Conservation (phyloP, 345 rosid species). For the Arabis alpina region DNA sequence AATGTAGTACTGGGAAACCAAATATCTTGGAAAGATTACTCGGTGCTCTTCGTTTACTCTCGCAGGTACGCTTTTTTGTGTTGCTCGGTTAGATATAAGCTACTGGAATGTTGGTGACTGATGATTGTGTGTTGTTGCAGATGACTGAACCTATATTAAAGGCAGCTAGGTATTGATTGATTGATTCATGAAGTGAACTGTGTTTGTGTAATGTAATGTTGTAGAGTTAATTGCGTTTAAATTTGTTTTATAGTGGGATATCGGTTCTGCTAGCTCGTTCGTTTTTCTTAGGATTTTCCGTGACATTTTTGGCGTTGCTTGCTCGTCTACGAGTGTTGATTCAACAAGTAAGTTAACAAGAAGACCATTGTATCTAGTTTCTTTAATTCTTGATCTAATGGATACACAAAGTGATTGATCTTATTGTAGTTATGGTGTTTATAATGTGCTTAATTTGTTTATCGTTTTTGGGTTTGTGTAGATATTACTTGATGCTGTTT, state of each 20-base stretch:
- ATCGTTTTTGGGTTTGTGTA: conserved; percentile 36
- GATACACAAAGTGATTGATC: too few species aligned
- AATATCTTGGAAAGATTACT: conserved; percentile 76
- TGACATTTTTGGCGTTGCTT: conserved; percentile 76
- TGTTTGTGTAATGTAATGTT: conserved; percentile 10
- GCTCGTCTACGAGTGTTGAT: conserved; percentile 84
- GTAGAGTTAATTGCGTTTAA: not conserved
- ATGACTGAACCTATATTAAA: conserved; percentile 88
- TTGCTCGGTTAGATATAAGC: conserved; percentile 2
- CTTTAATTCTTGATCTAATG: not conserved
- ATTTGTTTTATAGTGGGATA: conserved; percentile 54
- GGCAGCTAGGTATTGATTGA: conserved; percentile 69
- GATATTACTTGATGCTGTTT: conserved; percentile 78
- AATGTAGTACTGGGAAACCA: conserved; percentile 56
- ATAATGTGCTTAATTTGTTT: not conserved
- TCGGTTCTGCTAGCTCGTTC: conserved; percentile 82
- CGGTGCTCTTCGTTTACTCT: conserved; percentile 77
- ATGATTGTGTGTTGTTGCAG: conserved; percentile 53
- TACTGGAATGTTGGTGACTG: conserved; percentile 12
- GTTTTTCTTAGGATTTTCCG: conserved; percentile 77
- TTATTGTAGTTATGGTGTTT: too few species aligned
- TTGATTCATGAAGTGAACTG: not conserved
- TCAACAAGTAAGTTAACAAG: conserved; percentile 74
- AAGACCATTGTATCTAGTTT: not conserved
- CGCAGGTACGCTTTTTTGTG: conserved; percentile 55